Evolutionary conservation across 768 basidiomycete genomes (phyloP).

Genomic region (Botryobasidium botryosum): DNA sequence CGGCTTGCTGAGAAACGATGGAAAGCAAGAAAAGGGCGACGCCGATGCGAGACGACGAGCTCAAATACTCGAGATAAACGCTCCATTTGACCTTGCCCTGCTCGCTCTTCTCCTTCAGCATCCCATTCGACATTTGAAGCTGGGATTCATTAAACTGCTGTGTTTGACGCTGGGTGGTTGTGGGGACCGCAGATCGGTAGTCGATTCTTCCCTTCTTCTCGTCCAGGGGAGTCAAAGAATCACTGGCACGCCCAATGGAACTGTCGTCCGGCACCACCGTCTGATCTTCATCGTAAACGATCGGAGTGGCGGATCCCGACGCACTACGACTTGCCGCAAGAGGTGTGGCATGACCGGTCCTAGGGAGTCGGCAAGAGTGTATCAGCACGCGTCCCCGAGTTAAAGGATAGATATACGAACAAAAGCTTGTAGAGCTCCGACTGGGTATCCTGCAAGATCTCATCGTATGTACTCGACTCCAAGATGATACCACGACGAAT

Average conservation of each 20-base stretch:
- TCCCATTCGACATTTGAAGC: constrained; percentile 4
- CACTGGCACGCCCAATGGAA: too few species aligned
- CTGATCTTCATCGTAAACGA: constrained; percentile 2
- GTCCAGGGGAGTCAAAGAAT: too few species aligned
- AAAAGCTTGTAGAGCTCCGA: constrained; percentile 60
- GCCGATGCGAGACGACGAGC: constrained; percentile 59
- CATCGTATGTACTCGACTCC: constrained; percentile 50
- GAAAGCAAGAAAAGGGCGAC: constrained; percentile 44
- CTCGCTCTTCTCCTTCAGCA: constrained; percentile 30
- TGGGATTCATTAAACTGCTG: background rate
- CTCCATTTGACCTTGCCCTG: constrained; percentile 61
- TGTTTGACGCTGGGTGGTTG: too few species aligned
- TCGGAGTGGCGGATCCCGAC: constrained; percentile 39
- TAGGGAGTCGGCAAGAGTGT: background rate
- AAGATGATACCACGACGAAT: constrained; percentile 69
- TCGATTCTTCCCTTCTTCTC: too few species aligned
- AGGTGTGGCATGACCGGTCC: constrained; percentile 4
- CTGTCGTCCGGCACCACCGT: too few species aligned
- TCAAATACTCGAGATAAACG: constrained; percentile 65
- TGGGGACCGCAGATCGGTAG: too few species aligned
- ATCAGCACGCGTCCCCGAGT: background rate
- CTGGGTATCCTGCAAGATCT: constrained; percentile 39
- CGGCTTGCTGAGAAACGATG: constrained; percentile 37
- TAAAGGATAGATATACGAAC: constrained; percentile 26
- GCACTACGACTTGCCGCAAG: constrained; percentile 19